Evolutionary conservation across 2,329 filamentous ascomycete genomes (phyloP).

Genomic region (Phaeomoniella chlamydospora): DNA sequence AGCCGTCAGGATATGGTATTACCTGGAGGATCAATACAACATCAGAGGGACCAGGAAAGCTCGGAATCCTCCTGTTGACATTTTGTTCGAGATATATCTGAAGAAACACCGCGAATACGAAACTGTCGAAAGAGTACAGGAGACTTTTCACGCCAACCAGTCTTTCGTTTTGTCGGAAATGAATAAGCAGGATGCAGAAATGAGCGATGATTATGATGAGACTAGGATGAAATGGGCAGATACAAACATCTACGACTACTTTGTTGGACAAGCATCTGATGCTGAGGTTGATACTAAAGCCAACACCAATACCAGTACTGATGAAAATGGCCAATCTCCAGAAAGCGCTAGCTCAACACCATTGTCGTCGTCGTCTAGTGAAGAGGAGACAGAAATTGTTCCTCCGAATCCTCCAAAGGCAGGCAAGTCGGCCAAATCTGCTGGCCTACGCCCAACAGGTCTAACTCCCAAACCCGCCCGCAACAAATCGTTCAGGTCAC

Average conservation of each 20-base stretch:
- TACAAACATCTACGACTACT: background rate
- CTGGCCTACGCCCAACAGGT: background rate
- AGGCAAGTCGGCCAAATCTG: background rate
- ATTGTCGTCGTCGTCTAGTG: no score
- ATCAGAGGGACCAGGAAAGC: constrained; percentile 15
- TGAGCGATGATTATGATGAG: constrained; percentile 28
- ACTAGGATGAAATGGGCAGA: constrained; percentile 10
- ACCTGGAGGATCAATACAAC: constrained; percentile 42
- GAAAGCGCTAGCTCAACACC: background rate
- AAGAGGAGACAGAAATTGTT: background rate
- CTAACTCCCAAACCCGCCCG: background rate
- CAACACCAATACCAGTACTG: no score
- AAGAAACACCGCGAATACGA: background rate
- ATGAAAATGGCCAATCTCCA: background rate
- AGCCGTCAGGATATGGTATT: constrained; percentile 46
- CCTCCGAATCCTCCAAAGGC: background rate
- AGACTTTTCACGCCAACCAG: background rate
- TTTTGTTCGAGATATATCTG: constrained; percentile 11
- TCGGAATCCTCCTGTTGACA: constrained; percentile 21
- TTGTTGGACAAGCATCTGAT: background rate
- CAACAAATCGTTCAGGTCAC: background rate
- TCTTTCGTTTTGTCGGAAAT: constrained; percentile 3
- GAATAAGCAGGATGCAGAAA: constrained; percentile 21
- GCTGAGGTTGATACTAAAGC: no score
- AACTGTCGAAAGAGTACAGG: background rate